Conservation (phyloP, 192 early-diverging fungal genomes). For the Neocallimastix lanati region DNA sequence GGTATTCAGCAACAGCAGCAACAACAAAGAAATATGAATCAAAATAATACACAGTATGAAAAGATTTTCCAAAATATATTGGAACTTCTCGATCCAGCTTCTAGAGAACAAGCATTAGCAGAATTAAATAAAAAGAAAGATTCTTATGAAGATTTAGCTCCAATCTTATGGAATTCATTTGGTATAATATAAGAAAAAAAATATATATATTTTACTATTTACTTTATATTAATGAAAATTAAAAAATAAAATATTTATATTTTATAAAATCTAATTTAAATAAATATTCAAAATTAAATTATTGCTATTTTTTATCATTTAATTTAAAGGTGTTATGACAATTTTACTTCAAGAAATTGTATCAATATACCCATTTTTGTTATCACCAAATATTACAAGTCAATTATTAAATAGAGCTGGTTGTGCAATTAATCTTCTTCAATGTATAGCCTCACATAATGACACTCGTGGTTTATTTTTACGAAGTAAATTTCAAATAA, state of each 20-base stretch:
- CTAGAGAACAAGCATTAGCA: conserved; percentile 71
- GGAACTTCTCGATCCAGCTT: background rate
- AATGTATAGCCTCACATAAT: conserved; percentile 86
- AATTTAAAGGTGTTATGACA: conserved; percentile 63
- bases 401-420: conserved; percentile 88
- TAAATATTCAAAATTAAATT: too few species aligned
- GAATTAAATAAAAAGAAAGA: conserved; percentile 89
- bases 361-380: conserved; percentile 78
- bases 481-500: too few species aligned
- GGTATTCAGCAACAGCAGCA: background rate
- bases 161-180: conserved; percentile 94
- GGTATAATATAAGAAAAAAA: conserved; percentile 19
- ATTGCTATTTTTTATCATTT: too few species aligned
- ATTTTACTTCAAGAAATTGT: conserved; percentile 91
- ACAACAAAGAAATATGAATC: background rate
- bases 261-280: too few species aligned
- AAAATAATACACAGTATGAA: background rate
- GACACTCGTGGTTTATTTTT: conserved; percentile 72
- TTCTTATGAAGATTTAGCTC: conserved; percentile 84
- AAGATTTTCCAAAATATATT: background rate
- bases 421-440: conserved; percentile 84
- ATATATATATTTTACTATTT: too few species aligned
- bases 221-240: background rate
- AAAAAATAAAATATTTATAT: background rate
- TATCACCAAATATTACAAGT: conserved; percentile 68